phyloP scores from a whole-genome alignment of 2,329 filamentous ascomycete species.

The Juglanconis oblonga region DNA sequence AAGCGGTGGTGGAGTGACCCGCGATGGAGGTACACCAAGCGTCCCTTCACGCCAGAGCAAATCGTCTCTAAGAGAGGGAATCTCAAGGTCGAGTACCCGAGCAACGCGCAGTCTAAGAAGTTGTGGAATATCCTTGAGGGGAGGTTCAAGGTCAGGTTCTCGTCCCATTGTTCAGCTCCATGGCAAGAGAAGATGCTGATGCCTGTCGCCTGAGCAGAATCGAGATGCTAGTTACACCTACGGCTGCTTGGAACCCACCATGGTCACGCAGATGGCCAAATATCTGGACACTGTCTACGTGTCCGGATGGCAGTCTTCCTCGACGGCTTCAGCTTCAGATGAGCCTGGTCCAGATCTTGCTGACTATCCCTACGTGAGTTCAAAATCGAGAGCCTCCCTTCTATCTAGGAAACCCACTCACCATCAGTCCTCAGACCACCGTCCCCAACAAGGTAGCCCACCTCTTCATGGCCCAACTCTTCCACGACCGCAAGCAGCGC shows the following conservation, averaged over 20 bases:
- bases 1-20: slow-evolving; percentile 93
- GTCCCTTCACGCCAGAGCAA: slow-evolving; percentile 92
- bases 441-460: slow-evolving; percentile 98
- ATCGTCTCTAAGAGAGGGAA: slow-evolving; percentile 95
- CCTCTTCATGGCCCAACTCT: slow-evolving; percentile 96
- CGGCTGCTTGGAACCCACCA: slow-evolving; percentile 94
- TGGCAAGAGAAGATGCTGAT: neutral
- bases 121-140: slow-evolving; percentile 86
- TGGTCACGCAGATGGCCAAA: slow-evolving; percentile 99
- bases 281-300: slow-evolving; percentile 98
- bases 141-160: slow-evolving; percentile 70
- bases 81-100: slow-evolving; percentile 86
- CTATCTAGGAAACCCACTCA: neutral
- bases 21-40: slow-evolving; percentile 88
- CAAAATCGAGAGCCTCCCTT: neutral
- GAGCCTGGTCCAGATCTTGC: slow-evolving; percentile 97
- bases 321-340: slow-evolving; percentile 89
- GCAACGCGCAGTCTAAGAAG: slow-evolving; percentile 88
- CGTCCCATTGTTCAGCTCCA: neutral
- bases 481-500: slow-evolving; percentile 98
- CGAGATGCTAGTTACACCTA: slow-evolving; percentile 91
- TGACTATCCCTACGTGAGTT: slow-evolving; percentile 84
- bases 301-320: slow-evolving; percentile 97
- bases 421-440: slow-evolving; percentile 67
- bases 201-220: slow-evolving; percentile 49